Base-by-base conservation (phyloP, 352 stramenopile species). In the Globisporangium middletonii region DNA sequence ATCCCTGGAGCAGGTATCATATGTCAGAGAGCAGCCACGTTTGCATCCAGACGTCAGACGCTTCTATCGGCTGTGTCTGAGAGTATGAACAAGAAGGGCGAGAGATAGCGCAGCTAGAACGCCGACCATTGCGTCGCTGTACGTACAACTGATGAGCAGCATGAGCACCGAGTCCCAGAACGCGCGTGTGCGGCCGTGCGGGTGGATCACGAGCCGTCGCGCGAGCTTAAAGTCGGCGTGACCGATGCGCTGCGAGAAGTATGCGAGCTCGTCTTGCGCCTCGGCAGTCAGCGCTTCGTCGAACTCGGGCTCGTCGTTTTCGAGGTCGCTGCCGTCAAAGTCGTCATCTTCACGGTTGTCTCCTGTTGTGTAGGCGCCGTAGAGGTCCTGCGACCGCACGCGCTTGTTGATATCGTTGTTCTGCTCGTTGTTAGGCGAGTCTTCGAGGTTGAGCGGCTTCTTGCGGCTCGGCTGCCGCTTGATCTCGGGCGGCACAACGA, bases 181-280 rank as follows among this genome's bases (percentile, higher is more conserved):
- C 2, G 81, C 68, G 2, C 83, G 77, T 3, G 71, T 63, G 13
- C 74, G 67, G 0, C 80, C 79, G 50, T 93, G 77, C 0, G 83
- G 83, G 35, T 93, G 83, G 27, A 93, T 52, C 28, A 89, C 79
- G 35, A 68, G 68, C 15, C 66, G 67, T 9, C 63, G 70, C 3
- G 62, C 52, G 5, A 82, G 49, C 55, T 83, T 86, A 28, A 90
- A 84, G 15, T 86, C 68, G 7, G 70, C 61, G 2, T 68, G 68
- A 15, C 67, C 67, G 26, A 67, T 55, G 6, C 72, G 69, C 44
- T 88, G 73, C 0, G 77, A 70, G 41, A 90, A 90, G 33, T 87
- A 87, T 11, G 73, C 71, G 33, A 88, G 70, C 18, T 90, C 80
- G 45, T 88, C 80, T 42, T 87, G 73, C n/a, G 74, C 73, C 11